A percentile compares a stretch with the other conserved stretches of the same genome.
These are phyloP conservation scores for Blepharisma japonicum DNA, from an alignment of 73 alveolate genomes.

Conservation along the genomic window DNA sequence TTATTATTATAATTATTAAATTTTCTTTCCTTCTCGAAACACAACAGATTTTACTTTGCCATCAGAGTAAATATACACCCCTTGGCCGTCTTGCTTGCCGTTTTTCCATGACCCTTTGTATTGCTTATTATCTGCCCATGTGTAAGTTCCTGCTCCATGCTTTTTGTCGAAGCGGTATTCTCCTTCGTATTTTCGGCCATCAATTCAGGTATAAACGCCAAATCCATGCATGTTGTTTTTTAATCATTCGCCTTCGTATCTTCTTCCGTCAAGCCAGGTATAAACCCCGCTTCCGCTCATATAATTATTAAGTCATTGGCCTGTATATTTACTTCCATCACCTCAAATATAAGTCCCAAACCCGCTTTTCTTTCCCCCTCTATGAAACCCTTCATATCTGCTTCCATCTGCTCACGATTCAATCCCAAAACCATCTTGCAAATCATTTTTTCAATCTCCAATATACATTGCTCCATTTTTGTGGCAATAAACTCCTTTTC, in stretches of 20 bases:
- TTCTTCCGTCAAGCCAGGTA: slow-evolving; percentile 31
- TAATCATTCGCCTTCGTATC: slow-evolving; percentile 47
- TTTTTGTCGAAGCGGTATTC: slow-evolving; percentile 39
- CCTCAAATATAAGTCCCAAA: slow-evolving; percentile 21
- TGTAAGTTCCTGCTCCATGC: slow-evolving; percentile 47
- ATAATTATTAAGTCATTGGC: slow-evolving; percentile 44
- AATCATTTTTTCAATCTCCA: slow-evolving; percentile 69
- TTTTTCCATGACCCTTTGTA: slow-evolving; percentile 61
- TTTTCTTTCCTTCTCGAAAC: background rate
- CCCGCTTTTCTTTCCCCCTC: slow-evolving; percentile 33
- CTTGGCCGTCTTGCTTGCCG: slow-evolving; percentile 60
- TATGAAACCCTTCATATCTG: slow-evolving; percentile 26
- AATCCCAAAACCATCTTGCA: slow-evolving; percentile 33
- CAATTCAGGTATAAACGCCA: slow-evolving; percentile 53
- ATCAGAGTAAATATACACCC: background rate
- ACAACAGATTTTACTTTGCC: background rate
- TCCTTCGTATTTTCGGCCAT: slow-evolving; percentile 56
- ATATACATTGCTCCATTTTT: slow-evolving; percentile 54
- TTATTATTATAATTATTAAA: background rate
- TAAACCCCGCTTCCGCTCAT: slow-evolving; percentile 36
- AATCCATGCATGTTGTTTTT: slow-evolving; percentile 59
- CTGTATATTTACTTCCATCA: slow-evolving; percentile 38
- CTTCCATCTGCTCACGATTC: slow-evolving; percentile 37
- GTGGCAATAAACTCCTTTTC: slow-evolving; percentile 43
- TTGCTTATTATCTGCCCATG: slow-evolving; percentile 46